Conservation (phyloP, 1,139 yeast species). For the Pichia sp. region DNA sequence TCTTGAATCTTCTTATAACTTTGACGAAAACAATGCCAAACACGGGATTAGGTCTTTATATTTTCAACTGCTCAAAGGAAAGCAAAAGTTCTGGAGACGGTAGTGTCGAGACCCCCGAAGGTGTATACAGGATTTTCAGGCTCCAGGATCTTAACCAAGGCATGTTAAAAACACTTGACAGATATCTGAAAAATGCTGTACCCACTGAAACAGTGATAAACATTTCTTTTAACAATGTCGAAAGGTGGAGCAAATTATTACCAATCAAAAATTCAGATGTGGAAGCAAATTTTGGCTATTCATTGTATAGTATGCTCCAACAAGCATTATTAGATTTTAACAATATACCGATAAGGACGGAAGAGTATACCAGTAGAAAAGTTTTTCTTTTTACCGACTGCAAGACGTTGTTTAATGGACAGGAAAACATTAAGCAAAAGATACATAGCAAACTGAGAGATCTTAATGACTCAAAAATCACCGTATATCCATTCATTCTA, state of each 20-base stretch:
- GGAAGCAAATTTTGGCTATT: slow-evolving; percentile 23
- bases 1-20: slow-evolving; percentile 53
- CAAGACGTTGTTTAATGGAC: slow-evolving; percentile 46
- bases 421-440: slow-evolving; percentile 35
- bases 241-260: slow-evolving; percentile 24
- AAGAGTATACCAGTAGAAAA: slow-evolving; percentile 38
- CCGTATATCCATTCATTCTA: slow-evolving; percentile 64
- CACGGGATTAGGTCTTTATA: slow-evolving; percentile 65
- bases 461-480: slow-evolving; percentile 47
- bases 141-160: slow-evolving; percentile 39
- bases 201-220: slow-evolving; percentile 10
- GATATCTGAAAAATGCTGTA: slow-evolving; percentile 23
- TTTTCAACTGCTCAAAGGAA: slow-evolving; percentile 44
- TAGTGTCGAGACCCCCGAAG: slow-evolving; percentile 14
- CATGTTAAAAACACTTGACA: slow-evolving; percentile 39
- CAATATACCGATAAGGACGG: slow-evolving; percentile 32
- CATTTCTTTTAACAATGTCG: slow-evolving; percentile 4
- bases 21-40: slow-evolving; percentile 55
- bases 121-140: slow-evolving; percentile 33
- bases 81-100: slow-evolving; percentile 2
- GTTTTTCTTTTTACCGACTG: slow-evolving; percentile 59
- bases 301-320: slow-evolving; percentile 32
- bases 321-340: slow-evolving; percentile 38
- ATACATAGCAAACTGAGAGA: slow-evolving; percentile 62
- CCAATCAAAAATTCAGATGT: slow-evolving; percentile 22